phyloP scores from a whole-genome alignment of 2,329 filamentous ascomycete genomes.

The Albophoma yamanashiensis region DNA sequence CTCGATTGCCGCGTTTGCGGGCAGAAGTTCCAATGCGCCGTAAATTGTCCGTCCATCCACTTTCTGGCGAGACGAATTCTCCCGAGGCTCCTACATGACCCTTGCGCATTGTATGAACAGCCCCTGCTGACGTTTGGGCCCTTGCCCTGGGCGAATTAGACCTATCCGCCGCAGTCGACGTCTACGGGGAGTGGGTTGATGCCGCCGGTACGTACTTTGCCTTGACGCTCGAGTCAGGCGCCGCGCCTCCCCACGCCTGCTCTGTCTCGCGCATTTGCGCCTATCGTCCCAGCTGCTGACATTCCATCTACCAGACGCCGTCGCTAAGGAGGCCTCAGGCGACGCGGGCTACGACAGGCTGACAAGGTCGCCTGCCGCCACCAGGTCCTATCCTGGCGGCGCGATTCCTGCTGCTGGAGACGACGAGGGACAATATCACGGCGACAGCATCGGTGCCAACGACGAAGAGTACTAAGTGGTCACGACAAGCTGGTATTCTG shows the following conservation, averaged over 20 bases:
- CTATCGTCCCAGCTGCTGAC: background rate
- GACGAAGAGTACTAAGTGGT: slow-evolving; percentile 43
- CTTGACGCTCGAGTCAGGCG: background rate
- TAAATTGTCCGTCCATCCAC: slow-evolving; percentile 60
- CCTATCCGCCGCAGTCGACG: slow-evolving; percentile 82
- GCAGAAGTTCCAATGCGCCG: slow-evolving; percentile 83
- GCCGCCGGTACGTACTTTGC: slow-evolving; percentile 44
- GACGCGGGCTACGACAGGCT: slow-evolving; percentile 17
- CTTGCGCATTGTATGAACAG: background rate
- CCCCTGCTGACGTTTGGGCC: slow-evolving; percentile 5
- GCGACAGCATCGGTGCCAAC: slow-evolving; percentile 40
- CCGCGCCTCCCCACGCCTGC: background rate
- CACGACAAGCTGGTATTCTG: background rate
- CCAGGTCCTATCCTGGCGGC: slow-evolving; percentile 12
- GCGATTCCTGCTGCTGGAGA: slow-evolving; percentile 35
- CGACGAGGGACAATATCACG: slow-evolving; percentile 39
- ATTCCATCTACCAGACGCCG: slow-evolving; percentile 26
- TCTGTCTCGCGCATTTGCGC: background rate
- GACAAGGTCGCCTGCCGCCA: slow-evolving; percentile 5
- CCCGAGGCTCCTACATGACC: background rate
- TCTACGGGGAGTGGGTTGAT: slow-evolving; percentile 98
- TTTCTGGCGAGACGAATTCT: no score
- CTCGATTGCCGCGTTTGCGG: slow-evolving; percentile 88
- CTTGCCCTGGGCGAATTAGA: slow-evolving; percentile 36
- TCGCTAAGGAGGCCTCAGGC: slow-evolving; percentile 34